Conservation (phyloP, 768 basidiomycete species). For the Termitomyces sp. region DNA sequence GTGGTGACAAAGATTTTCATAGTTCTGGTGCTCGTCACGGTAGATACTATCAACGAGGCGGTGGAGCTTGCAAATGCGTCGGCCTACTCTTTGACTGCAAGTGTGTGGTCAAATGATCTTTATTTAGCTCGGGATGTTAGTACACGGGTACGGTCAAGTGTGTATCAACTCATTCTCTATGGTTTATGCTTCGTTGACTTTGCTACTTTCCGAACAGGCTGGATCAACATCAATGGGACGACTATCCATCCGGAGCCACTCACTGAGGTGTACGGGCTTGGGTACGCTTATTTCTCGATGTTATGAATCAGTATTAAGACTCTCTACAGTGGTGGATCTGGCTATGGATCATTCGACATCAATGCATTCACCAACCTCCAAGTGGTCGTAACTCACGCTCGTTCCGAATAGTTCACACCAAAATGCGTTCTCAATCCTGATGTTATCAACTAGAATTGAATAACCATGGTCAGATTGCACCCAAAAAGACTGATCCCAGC, state of each 20-base stretch:
- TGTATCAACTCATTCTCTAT: too few species aligned
- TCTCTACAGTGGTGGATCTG: constrained; percentile 34
- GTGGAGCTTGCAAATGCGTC: constrained; percentile 53
- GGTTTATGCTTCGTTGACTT: too few species aligned
- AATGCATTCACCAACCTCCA: constrained; percentile 46
- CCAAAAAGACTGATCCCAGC: too few species aligned
- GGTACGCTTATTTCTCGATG: constrained; percentile 30
- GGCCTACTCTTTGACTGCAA: constrained; percentile 46
- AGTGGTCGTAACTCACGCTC: constrained; percentile 36
- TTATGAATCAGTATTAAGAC: background rate
- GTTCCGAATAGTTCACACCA: too few species aligned
- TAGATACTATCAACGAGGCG: constrained; percentile 49
- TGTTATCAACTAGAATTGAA: too few species aligned
- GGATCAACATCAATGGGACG: constrained; percentile 51
- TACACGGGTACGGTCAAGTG: constrained; percentile 44
- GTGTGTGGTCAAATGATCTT: constrained; percentile 49
- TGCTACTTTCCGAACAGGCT: constrained; percentile 28
- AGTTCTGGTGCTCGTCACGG: constrained; percentile 42
- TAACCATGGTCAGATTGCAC: too few species aligned
- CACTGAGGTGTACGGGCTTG: constrained; percentile 37
- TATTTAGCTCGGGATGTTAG: constrained; percentile 42
- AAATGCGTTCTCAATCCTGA: too few species aligned
- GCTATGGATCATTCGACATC: constrained; percentile 50
- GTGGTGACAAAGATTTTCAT: too few species aligned
- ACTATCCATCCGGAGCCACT: constrained; percentile 42